Base-by-base conservation (phyloP, 2,329 filamentous ascomycete genomes). In the Pseudocercospora fijiensis region DNA sequence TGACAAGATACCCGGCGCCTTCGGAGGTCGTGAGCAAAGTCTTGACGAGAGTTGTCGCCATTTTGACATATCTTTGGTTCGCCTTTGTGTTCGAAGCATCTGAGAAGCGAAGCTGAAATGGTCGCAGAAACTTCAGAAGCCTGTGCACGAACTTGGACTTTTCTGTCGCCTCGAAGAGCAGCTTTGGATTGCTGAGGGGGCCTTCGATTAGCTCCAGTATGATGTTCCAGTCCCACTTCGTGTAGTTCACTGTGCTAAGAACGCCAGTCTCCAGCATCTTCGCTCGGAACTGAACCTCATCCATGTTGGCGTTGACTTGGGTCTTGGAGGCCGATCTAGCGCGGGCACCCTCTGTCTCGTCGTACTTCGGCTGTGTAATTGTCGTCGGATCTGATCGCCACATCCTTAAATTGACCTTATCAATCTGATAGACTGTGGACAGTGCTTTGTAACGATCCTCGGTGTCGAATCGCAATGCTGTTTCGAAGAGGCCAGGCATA, bases 161-260 rank as follows among this genome's bases (percentile, higher is more conserved):
- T 0, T 90, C 92, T 74, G 96, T 90, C 0, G 94, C 94, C 77
- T 99, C 95, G 70, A 97, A 94, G 4, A 99, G 83, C 10, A 95
- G 86, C 77, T 96, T 97, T 0, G 93, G 89, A 69, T 92, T 96
- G 24, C 92, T 89, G 22, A 99, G 79, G 0, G 96, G 95, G 0
- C 95, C 96, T 74, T 98, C 94, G 37, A 99, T 93, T 58, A 98
- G 88, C 71, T 89, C 90, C 63, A 93, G 85, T 47, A 99, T 92
- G 41, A 96, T 82, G 66, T 96, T 92, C 95, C 96, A 99, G 74
- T 96, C 94, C 95, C 95, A 99, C 76, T 99, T 99, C 43, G 87
- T 83, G 73, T 90, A 96, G 70, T 96, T 97, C 66, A 92, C 92
- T 65, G 91, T 95, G 67, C 89, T 91, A 52, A 98, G 81, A 1